Evolutionary conservation across 768 basidiomycete genomes (phyloP), one percentile per base, ranked within the genome.

Genomic region (Tylopilus sp.): DNA sequence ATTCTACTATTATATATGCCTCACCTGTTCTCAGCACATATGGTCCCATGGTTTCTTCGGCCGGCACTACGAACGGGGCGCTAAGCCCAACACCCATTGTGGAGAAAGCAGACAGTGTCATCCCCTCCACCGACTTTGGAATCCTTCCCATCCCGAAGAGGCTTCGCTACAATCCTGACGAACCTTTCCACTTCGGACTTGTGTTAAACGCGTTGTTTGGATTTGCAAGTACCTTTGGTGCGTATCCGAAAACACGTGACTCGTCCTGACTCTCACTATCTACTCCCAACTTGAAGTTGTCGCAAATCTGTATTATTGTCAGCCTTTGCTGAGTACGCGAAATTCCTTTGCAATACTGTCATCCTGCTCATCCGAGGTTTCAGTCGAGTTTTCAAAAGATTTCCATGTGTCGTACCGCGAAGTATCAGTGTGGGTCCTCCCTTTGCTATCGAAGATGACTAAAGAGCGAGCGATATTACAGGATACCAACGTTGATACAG

Each of bases 271-370:
- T 25, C 8, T 28, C 29, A 17, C 21, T 56, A n/a, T 64, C 14
- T 13, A 29, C 26, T 36, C 29, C 3, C 8, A 17, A 86, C 86
- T 72, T 38, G 83, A 17, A 86, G 85, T 72, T 38, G 83, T 83
- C 14, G 79, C 83, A n/a, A 92, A 92, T 62, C 65, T 92, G 43
- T 92, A 92, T 63, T 93, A 92, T 59, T 87, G 85, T 55, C 88
- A 90, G 71, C 90, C 90, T 0, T 65, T 93, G 59, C 71, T 92
- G 14, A 87, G 89, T 83, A 65, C 57, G 78, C 72, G 55, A 30
- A 57, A 16, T 0, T 3, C 19, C 9, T 25, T 11, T 10, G 13
- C 12, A 4, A 12, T 14, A 3, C 22, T 12, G 11, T 40, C 11
- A 12, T 28, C 17, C 17, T 47, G 25, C 41, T 58, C 30, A 38